Conservation (phyloP, 768 basidiomycete species). For the Collybiopsis luxurians region DNA sequence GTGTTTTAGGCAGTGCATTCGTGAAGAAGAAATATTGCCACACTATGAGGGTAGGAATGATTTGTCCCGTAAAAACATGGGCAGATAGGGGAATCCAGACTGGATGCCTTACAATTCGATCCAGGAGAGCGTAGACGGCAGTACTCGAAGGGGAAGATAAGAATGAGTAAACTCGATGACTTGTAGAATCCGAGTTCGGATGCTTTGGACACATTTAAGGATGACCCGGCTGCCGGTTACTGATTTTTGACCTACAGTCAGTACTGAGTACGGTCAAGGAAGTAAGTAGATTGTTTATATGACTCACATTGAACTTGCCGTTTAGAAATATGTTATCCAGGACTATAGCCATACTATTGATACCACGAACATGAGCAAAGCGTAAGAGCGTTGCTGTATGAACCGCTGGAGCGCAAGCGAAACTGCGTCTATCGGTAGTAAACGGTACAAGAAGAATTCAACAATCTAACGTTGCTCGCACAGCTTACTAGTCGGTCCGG, state of each 20-base stretch:
- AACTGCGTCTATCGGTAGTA: too few relatives aligned
- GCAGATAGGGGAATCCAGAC: constrained; percentile 66
- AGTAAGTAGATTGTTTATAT: constrained; percentile 71
- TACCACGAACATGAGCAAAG: constrained; percentile 60
- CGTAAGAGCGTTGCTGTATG: constrained; percentile 60
- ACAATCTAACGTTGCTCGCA: too few relatives aligned
- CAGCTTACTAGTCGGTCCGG: too few relatives aligned
- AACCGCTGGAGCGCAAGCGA: constrained; percentile 67
- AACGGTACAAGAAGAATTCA: too few relatives aligned
- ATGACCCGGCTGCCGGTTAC: constrained; percentile 44
- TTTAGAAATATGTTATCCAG: constrained; percentile 83
- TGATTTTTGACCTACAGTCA: constrained; percentile 36
- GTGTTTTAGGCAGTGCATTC: constrained; percentile 97
- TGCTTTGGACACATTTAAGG: constrained; percentile 27
- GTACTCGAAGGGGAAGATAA: too few relatives aligned
- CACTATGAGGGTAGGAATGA: constrained; percentile 90
- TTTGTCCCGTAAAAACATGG: constrained; percentile 90
- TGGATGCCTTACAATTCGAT: constrained; percentile 35
- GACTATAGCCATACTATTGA: constrained; percentile 88
- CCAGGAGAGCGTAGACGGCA: constrained; percentile 34
- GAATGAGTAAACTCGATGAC: background rate
- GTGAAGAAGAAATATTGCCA: constrained; percentile 84
- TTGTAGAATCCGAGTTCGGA: constrained; percentile 26
- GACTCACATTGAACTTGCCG: constrained; percentile 84
- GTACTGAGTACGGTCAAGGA: background rate